Evolutionary conservation across 768 basidiomycete species (phyloP).

Genomic region (Trametes maxima): DNA sequence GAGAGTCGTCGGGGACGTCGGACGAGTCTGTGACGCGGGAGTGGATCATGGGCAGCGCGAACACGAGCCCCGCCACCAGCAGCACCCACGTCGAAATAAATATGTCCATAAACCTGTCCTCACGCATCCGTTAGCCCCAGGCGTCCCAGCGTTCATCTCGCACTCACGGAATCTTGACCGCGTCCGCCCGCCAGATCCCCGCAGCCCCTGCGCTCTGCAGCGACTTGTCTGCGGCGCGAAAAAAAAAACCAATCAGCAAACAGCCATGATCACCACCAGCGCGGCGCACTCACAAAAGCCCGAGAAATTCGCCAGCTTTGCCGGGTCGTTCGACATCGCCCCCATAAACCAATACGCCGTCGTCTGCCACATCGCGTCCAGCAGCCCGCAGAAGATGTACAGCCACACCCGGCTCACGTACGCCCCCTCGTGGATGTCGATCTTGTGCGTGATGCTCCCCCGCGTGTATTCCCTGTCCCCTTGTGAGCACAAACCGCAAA

Average conservation of each 20-base stretch:
- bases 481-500: neutral
- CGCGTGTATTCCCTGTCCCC: conserved; percentile 54
- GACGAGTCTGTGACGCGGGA: conserved; percentile 66
- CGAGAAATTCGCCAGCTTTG: conserved; percentile 76
- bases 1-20: conserved; percentile 34
- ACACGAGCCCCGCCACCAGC: conserved; percentile 62
- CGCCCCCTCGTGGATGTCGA: conserved; percentile 59
- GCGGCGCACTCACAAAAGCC: conserved; percentile 68
- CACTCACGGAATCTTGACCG: conserved; percentile 58
- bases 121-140: neutral
- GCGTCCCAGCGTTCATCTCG: neutral
- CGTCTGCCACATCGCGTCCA: conserved; percentile 88
- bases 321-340: conserved; percentile 82
- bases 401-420: conserved; percentile 62
- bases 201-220: conserved; percentile 79
- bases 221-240: conserved; percentile 54
- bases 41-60: conserved; percentile 75
- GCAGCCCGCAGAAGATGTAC: conserved; percentile 72
- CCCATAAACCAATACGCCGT: conserved; percentile 84
- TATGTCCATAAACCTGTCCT: conserved; percentile 61
- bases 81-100: conserved; percentile 78
- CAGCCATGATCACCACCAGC: too few species aligned
- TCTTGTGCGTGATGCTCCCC: conserved; percentile 44
- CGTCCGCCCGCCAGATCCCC: conserved; percentile 73
- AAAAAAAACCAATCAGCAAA: neutral